A percentile compares a stretch with the other conserved stretches of the same genome.
These are phyloP conservation scores for Blastobotrys buckinghamii DNA, from an alignment of 1,139 yeast species.

Conservation along the genomic window DNA sequence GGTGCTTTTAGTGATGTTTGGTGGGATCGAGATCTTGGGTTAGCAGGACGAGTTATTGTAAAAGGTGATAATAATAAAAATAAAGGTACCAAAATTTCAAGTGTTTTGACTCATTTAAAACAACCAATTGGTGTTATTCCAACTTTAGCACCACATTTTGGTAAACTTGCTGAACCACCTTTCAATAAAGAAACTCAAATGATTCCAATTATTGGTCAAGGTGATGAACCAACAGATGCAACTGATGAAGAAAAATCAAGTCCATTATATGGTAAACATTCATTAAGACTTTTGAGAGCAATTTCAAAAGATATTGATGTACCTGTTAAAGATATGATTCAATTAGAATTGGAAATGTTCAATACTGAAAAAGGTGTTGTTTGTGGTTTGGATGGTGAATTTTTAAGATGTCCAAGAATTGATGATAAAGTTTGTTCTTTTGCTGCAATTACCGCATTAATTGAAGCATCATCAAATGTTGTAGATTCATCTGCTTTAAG, in stretches of 20 bases:
- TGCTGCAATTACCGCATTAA: constrained; percentile 65
- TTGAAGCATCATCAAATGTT: constrained; percentile 38
- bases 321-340: constrained; percentile 58
- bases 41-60: constrained; percentile 87
- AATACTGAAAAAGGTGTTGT: constrained; percentile 79
- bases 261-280: constrained; percentile 66
- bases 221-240: constrained; percentile 33
- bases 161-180: constrained; percentile 68
- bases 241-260: constrained; percentile 56
- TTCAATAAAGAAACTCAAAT: constrained; percentile 85
- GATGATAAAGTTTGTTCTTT: constrained; percentile 91
- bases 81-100: constrained; percentile 45
- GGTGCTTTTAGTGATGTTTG: constrained; percentile 76
- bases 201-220: constrained; percentile 75
- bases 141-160: constrained; percentile 92
- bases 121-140: constrained; percentile 88
- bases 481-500: constrained; percentile 8
- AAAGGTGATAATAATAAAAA: constrained; percentile 35
- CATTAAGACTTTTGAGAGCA: constrained; percentile 61
- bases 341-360: constrained; percentile 76
- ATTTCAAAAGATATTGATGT: constrained; percentile 63
- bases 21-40: constrained; percentile 90
- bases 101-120: constrained; percentile 72
- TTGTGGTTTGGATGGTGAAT: constrained; percentile 87
- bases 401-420: constrained; percentile 83